Base-by-base conservation (phyloP, 1,139 yeast genomes). In the Kazachstania sp. region DNA sequence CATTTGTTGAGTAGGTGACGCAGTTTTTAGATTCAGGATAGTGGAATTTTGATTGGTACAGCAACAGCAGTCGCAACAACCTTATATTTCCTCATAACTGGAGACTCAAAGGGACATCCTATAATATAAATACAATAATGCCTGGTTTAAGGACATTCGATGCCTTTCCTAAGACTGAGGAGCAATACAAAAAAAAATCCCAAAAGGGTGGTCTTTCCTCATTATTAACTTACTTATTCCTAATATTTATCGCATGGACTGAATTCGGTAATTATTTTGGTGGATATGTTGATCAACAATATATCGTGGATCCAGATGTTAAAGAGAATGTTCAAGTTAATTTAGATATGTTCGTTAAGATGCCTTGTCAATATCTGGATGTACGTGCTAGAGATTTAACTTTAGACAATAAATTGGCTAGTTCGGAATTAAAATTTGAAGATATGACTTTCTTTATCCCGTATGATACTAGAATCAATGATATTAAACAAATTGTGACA, bases 131-230 rank as follows among this genome's bases (percentile, higher is more conserved):
- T 7, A 26, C 8, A 28, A 18, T 8, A 7, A 51, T 49, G 66
- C 63, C 67, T 15, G 65, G 64, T 51, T 56, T 83, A 45, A 72
- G 77, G 57, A 75, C 88, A 8, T 86, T 87, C 65, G 96, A 87
- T 71, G 96, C 96, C 34, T 87, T 87, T 59, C 90, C 97, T 19
- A 90, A 90, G 66, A 86, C 87, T 28, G 83, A 84, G 46, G 76
- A 87, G 6, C 77, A 83, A 51, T 90, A 86, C 58, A 76, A 84
- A 39, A 83, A 84, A 44, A 70, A 86, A 53, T 83, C 95, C 1
- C 71, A 77, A 37, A 72, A 92, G 52, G 95, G 95, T 29, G 92
- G 95, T 3, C 62, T 78, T 23, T 77, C 90, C n/a, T 82, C 95
- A 0, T 56, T 87, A 3, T 45, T 83, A 43, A 79, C 90, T 11